Evolutionary conservation across 495 filamentous ascomycete genomes (phyloP).

Genomic region (Amorphotheca resinae): DNA sequence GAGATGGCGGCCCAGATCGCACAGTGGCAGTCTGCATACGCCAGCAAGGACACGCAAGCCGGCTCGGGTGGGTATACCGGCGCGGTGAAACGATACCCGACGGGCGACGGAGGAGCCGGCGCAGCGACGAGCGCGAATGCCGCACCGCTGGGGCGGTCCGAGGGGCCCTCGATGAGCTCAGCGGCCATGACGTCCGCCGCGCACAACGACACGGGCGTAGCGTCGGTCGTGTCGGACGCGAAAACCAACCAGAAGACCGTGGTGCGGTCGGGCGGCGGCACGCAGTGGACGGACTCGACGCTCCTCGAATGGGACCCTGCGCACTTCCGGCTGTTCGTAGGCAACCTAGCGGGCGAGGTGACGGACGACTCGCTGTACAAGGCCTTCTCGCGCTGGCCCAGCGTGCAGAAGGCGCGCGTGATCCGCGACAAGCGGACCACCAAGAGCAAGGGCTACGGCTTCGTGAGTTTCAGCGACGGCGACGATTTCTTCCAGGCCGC

Average conservation of each 20-base stretch:
- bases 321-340: constrained; percentile 90
- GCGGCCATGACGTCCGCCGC: constrained; percentile 27
- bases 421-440: constrained; percentile 89
- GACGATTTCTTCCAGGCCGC: constrained; percentile 93
- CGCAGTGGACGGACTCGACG: constrained; percentile 74
- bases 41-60: constrained; percentile 28
- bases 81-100: constrained; percentile 10
- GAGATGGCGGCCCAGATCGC: constrained; percentile 89
- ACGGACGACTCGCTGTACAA: constrained; percentile 93
- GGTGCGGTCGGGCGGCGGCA: constrained; percentile 72
- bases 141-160: constrained; percentile 27
- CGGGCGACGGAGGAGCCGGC: constrained; percentile 12
- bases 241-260: constrained; percentile 56
- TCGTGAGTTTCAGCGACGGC: constrained; percentile 87
- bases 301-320: constrained; percentile 93
- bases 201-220: constrained; percentile 30
- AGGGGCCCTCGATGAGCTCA: constrained; percentile 21
- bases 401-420: constrained; percentile 86
- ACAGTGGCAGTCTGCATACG: constrained; percentile 92
- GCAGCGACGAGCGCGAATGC: constrained; percentile 34
- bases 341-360: constrained; percentile 95
- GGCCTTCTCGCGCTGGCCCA: constrained; percentile 79
- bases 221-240: constrained; percentile 32
- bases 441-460: constrained; percentile 92
- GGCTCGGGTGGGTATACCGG: constrained; percentile 21